Base-by-base conservation (phyloP, 768 basidiomycete species). In the Phylloporus sp. region DNA sequence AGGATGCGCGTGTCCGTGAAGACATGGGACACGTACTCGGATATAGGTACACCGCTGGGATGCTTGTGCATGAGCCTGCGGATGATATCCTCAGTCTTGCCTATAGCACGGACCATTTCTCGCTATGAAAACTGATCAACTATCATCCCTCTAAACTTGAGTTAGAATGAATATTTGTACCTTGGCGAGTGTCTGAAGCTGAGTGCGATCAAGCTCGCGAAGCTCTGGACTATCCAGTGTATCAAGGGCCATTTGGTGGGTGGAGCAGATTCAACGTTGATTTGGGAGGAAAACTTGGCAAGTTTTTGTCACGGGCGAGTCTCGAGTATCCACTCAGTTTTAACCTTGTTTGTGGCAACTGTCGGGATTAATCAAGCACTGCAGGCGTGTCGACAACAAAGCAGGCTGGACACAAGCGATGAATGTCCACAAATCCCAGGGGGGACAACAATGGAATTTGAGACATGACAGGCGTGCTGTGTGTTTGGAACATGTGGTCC, bases 71-170 rank as follows among this genome's bases (percentile, higher is more conserved):
- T 24, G 38, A 68, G 56, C 47, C 59, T 51, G 32, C 53, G 52
- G 36, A 68, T 63, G 22, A 66, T 70, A 4, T 59, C 59, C 50
- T 61, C 68, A 1, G 58, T 66, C 54, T 65, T 66, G 3, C 56
- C 64, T 16, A 62, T 50, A 0, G 64, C 66, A n/a, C 57, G 57
- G 18, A 69, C 31, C 12, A 52, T 39, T 50, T 70, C 61, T 57
- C 52, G 49, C 68, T 70, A 41, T 1, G 43, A 22, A 28, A 34
- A 27, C 20, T 2, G 42, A 23, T 18, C n/a, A 34, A n/a, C 47
- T 3, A 59, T 40, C 12, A 18, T 45, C 12, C 11, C 22, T 10
- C 20, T n/a, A 18, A n/a, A 16, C 16, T 2, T 18, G 1, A 10
- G 16, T 6, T 34, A 36, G 13, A 26, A 26, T 8, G 27, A 41